These are phyloP conservation scores for Misopates orontium DNA, from an alignment of 257 asterid genomes.

Conservation along the genomic window DNA sequence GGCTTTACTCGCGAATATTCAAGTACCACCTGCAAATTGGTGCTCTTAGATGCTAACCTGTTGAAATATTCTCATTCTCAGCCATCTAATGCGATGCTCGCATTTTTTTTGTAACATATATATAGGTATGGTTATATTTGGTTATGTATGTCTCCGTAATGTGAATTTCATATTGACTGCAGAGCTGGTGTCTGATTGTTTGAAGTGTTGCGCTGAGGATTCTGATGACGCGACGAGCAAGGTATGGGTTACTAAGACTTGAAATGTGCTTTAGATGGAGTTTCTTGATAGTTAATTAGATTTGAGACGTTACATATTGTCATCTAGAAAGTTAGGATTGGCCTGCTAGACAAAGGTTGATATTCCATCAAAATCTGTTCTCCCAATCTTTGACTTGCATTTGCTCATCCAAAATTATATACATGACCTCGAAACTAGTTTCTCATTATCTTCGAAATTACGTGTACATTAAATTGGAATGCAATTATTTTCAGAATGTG, in stretches of 20 bases:
- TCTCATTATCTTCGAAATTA: too few species aligned
- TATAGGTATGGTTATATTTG: not conserved
- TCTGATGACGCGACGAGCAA: conserved; percentile 91
- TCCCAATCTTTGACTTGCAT: too few species aligned
- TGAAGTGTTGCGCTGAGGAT: conserved; percentile 90
- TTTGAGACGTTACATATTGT: not conserved
- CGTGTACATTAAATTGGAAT: too few species aligned
- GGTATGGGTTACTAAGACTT: conserved; percentile 39
- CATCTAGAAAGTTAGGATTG: not conserved
- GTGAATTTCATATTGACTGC: conserved; percentile 28
- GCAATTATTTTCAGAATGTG: too few species aligned
- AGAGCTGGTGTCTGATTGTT: conserved; percentile 86
- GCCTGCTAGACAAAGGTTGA: not conserved
- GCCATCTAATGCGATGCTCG: too few species aligned
- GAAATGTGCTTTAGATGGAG: not conserved
- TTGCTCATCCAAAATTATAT: too few species aligned
- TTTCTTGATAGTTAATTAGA: not conserved
- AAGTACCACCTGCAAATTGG: too few species aligned
- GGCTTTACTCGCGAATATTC: too few species aligned
- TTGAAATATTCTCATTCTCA: too few species aligned
- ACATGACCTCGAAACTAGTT: too few species aligned
- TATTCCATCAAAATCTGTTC: too few species aligned
- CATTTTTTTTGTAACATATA: not conserved
- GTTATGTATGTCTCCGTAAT: not conserved
- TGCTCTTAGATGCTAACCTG: too few species aligned